Evolutionary conservation across 257 asterid genomes (phyloP).

Genomic region (Solanum etuberosum): DNA sequence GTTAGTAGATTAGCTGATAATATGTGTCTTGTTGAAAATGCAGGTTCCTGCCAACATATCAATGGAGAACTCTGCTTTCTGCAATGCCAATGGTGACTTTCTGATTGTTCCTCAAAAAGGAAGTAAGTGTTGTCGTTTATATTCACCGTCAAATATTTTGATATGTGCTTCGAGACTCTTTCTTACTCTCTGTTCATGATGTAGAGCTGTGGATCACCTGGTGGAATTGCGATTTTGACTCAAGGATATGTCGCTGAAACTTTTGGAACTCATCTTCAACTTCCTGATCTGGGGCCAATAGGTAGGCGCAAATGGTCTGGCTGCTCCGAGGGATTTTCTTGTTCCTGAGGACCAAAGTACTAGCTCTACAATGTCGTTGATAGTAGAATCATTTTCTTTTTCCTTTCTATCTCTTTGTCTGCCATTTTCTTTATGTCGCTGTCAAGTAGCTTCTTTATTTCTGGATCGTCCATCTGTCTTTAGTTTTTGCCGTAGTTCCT

Average conservation of each 20-base stretch:
- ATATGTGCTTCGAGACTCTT: neutral
- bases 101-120: conserved; percentile 90
- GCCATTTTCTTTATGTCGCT: too few species aligned
- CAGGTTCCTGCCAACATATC: conserved; percentile 83
- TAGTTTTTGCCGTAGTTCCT: too few species aligned
- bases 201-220: conserved; percentile 80
- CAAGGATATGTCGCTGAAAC: conserved; percentile 84
- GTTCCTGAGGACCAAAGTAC: conserved; percentile 25
- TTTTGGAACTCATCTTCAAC: conserved; percentile 90
- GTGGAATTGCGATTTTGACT: conserved; percentile 71
- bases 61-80: conserved; percentile 89
- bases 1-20: neutral
- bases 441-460: too few species aligned
- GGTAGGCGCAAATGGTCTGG: conserved; percentile 99
- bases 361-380: too few species aligned
- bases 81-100: conserved; percentile 95
- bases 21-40: neutral
- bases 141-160: neutral
- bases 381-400: too few species aligned
- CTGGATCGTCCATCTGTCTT: too few species aligned
- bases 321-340: conserved; percentile 85
- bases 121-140: conserved; percentile 38
- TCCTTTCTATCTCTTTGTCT: too few species aligned
- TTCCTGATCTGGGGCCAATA: conserved; percentile 94
- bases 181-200: conserved; percentile 4